Conservation (phyloP, 495 filamentous ascomycete species). For the Aspergillus bertholletiae region DNA sequence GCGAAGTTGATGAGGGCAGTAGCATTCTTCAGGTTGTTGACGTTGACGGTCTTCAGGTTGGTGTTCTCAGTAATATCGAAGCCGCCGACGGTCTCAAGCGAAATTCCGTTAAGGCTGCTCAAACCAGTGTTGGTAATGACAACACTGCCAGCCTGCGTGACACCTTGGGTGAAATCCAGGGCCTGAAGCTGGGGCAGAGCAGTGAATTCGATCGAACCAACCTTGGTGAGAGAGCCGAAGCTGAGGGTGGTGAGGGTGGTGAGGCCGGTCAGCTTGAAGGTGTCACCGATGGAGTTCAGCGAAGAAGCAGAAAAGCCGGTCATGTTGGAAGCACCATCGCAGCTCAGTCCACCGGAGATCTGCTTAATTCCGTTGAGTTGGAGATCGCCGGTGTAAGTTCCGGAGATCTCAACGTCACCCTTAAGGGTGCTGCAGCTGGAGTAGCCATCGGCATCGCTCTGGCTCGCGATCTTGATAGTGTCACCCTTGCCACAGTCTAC, state of each 20-base stretch:
- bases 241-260: slow-evolving; percentile 61
- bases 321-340: slow-evolving; percentile 56
- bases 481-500: slow-evolving; percentile 28
- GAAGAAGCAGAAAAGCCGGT: slow-evolving; percentile 49
- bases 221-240: slow-evolving; percentile 58
- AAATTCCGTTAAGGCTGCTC: slow-evolving; percentile 69
- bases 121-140: slow-evolving; percentile 81
- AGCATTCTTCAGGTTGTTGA: slow-evolving; percentile 67
- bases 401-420: slow-evolving; percentile 66
- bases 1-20: slow-evolving; percentile 58
- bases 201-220: slow-evolving; percentile 63
- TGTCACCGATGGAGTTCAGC: slow-evolving; percentile 52
- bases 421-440: slow-evolving; percentile 62
- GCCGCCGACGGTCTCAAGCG: slow-evolving; percentile 55
- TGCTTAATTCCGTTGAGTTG: slow-evolving; percentile 41
- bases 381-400: slow-evolving; percentile 46
- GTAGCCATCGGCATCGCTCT: slow-evolving; percentile 68
- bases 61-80: slow-evolving; percentile 83
- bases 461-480: slow-evolving; percentile 57
- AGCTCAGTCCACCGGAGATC: slow-evolving; percentile 67
- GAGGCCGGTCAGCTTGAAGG: slow-evolving; percentile 62
- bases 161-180: slow-evolving; percentile 60
- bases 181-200: slow-evolving; percentile 68
- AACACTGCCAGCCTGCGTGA: slow-evolving; percentile 62
- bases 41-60: slow-evolving; percentile 62